phyloP scores from a whole-genome alignment of 2,329 filamentous ascomycete genomes.

The Trichophaea hybrida region DNA sequence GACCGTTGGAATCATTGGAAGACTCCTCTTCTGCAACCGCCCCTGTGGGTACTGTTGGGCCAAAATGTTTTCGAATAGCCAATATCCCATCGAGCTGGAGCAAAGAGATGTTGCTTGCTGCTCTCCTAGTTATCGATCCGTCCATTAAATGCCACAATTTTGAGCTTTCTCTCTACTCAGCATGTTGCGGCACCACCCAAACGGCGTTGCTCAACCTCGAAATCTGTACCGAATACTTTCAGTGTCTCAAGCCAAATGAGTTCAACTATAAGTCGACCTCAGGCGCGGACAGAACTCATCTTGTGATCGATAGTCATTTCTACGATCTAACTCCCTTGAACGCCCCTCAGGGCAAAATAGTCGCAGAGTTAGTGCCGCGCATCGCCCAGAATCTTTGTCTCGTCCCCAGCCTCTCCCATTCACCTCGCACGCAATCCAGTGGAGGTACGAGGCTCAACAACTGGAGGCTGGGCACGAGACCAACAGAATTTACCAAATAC shows the following conservation, averaged over 20 bases:
- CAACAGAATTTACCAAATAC: not conserved
- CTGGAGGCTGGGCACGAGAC: no score
- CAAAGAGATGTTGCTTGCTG: not conserved
- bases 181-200: not conserved
- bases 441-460: no score
- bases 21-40: no score
- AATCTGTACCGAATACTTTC: not conserved
- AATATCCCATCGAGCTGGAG: not conserved
- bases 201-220: conserved; percentile 9
- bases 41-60: no score
- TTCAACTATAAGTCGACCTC: not conserved
- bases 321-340: not conserved
- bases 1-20: no score
- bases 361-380: not conserved
- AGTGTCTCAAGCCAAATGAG: not conserved
- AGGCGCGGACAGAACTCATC: no score
- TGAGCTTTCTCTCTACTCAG: not conserved
- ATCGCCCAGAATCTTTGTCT: no score
- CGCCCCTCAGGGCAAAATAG: not conserved
- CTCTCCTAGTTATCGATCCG: not conserved
- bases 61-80: not conserved
- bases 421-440: no score
- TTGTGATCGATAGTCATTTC: conserved; percentile 3
- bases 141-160: not conserved
- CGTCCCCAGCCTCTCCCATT: no score